Conservation (phyloP, 1,139 yeast genomes). For the Arxiozyma slooffiae region DNA sequence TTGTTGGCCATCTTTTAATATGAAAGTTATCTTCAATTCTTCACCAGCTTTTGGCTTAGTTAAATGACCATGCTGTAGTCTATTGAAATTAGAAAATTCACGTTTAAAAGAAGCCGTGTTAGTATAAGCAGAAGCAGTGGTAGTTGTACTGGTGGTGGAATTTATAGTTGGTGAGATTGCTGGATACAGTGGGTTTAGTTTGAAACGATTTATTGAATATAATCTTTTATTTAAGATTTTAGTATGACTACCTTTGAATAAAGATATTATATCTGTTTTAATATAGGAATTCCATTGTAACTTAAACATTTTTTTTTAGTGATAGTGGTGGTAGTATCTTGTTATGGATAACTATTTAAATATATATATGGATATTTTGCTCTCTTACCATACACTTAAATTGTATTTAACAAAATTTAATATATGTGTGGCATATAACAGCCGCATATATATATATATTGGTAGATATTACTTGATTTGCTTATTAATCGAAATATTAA, state of each 20-base stretch:
- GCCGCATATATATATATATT: too few relatives aligned
- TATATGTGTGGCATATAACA: too few relatives aligned
- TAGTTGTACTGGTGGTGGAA: neutral
- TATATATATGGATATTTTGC: too few relatives aligned
- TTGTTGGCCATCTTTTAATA: constrained; percentile 84
- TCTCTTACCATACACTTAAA: too few relatives aligned
- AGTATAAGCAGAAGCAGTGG: neutral
- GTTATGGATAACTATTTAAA: neutral
- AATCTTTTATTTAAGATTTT: neutral
- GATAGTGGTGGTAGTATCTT: neutral
- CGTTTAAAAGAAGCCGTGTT: neutral
- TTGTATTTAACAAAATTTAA: too few relatives aligned
- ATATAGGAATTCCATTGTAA: neutral
- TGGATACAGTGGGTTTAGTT: too few relatives aligned
- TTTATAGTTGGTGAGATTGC: neutral
- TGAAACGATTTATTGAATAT: neutral
- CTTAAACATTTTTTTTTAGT: neutral
- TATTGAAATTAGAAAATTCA: constrained; percentile 8
- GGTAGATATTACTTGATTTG: too few relatives aligned
- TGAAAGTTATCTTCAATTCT: constrained; percentile 75
- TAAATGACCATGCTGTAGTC: constrained; percentile 63
- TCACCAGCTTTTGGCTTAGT: constrained; percentile 90
- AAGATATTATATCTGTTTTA: neutral
- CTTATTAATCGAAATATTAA: too few relatives aligned
- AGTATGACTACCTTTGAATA: neutral